A percentile compares a stretch with the other conserved stretches of the same genome.
phyloP scores from a whole-genome alignment of 345 rosid genomes.

The Sisymbrium irio region DNA sequence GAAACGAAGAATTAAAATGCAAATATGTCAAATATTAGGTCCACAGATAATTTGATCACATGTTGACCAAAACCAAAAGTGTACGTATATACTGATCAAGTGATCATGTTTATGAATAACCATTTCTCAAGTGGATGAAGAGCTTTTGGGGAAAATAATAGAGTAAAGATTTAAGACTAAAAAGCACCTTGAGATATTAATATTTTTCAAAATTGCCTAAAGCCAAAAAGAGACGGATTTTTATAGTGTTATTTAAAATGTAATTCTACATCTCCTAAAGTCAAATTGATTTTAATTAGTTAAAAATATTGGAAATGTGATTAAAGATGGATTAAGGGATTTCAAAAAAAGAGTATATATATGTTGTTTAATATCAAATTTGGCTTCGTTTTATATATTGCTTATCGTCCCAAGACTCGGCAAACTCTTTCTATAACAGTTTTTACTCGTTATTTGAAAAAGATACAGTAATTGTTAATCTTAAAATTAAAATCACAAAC shows the following conservation, averaged over 20 bases:
- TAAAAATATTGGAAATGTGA: not conserved
- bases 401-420: too few relatives aligned
- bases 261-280: not conserved
- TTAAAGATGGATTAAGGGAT: too few relatives aligned
- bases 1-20: not conserved
- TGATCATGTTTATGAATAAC: not conserved
- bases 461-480: too few relatives aligned
- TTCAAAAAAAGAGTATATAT: too few relatives aligned
- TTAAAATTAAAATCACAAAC: too few relatives aligned
- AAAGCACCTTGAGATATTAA: not conserved
- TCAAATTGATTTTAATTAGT: not conserved
- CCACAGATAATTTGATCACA: constrained; percentile 6
- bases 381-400: too few relatives aligned
- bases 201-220: not conserved
- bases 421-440: too few relatives aligned
- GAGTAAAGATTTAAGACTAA: not conserved
- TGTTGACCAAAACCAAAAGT: constrained; percentile 25
- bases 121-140: constrained; percentile 8
- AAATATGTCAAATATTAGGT: constrained; percentile 20
- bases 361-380: too few relatives aligned
- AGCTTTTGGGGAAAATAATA: not conserved
- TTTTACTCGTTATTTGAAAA: too few relatives aligned
- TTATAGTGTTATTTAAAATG: not conserved
- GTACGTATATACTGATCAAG: not conserved
- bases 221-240: constrained; percentile 5